Base-by-base conservation (phyloP, 164 flowering plant genomes). In the Sedum album region DNA sequence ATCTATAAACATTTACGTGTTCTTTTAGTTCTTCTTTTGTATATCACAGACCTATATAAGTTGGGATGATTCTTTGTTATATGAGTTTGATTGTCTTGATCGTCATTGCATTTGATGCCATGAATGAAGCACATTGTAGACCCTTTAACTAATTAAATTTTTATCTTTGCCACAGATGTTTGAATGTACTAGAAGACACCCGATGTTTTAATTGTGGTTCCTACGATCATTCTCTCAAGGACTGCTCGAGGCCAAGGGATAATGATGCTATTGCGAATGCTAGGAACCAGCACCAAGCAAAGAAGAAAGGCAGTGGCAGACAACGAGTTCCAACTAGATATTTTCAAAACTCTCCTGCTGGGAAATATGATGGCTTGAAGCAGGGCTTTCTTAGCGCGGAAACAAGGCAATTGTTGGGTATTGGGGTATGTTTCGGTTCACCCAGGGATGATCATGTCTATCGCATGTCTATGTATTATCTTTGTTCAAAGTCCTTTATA, bases 151-250 rank as follows among this genome's bases (percentile, higher is more conserved):
- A 20, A 25, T 65, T 48, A n/a, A n/a, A n/a, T 15, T 35, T 35
- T 35, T 3, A 28, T 21, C 53, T 42, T 1, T 74, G 21, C 23
- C 49, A 57, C 60, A 91, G 94, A 68, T 82, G 76, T 21, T 66
- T 77, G 82, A 88, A 81, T 72, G 77, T 77, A 36, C 23, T 74
- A 53, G 89, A 86, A 69, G 82, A 83, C 49, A 73, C 88, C 57
- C 95, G 97, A 35, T 94, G 97, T 76, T 94, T 94, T 72, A n/a
- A n/a, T n/a, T 91, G 99, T 77, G 82, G 88, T 73, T 86, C 97
- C 15, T 94, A 91, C 70, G 88, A 68, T 74, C 99, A 94, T 81
- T 75, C 99, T 7, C 60, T 94, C 70, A 91, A 82, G 79, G 93
- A 94, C 44, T 94, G 99, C 71, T 85, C 86, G 33, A 91, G 82